Evolutionary conservation across 305 asterid genomes (phyloP).

Genomic region (Nicotiana rustica): DNA sequence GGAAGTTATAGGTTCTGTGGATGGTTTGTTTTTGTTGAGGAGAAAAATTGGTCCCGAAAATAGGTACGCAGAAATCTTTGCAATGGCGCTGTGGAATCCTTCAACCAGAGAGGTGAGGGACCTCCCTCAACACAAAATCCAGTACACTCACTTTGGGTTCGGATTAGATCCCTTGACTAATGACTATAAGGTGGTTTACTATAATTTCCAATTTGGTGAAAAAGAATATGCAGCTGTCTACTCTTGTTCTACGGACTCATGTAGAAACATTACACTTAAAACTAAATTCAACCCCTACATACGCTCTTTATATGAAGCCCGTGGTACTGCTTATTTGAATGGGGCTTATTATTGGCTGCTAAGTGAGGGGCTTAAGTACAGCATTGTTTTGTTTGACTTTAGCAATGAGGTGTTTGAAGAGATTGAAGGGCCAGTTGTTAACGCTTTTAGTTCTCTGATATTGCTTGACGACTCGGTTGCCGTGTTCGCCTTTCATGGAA

Average conservation of each 20-base stretch:
- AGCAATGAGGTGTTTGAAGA: background rate
- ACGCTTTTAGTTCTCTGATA: background rate
- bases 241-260: background rate
- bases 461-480: conserved; percentile 8
- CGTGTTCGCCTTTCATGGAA: background rate
- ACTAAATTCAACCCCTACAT: background rate
- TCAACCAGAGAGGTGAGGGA: background rate
- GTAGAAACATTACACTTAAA: background rate
- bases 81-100: background rate
- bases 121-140: background rate
- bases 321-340: background rate
- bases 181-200: background rate
- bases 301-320: background rate
- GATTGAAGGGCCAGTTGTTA: background rate
- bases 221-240: background rate
- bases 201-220: background rate
- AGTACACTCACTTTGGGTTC: background rate
- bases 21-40: background rate
- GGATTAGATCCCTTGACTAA: conserved; percentile 26
- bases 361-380: background rate
- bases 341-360: background rate
- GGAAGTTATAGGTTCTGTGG: background rate
- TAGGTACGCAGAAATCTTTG: background rate
- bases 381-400: background rate
- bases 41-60: background rate